These are phyloP conservation scores for Psophocarpus tetragonolobus DNA, from an alignment of 306 rosid genomes.

Conservation along the genomic window DNA sequence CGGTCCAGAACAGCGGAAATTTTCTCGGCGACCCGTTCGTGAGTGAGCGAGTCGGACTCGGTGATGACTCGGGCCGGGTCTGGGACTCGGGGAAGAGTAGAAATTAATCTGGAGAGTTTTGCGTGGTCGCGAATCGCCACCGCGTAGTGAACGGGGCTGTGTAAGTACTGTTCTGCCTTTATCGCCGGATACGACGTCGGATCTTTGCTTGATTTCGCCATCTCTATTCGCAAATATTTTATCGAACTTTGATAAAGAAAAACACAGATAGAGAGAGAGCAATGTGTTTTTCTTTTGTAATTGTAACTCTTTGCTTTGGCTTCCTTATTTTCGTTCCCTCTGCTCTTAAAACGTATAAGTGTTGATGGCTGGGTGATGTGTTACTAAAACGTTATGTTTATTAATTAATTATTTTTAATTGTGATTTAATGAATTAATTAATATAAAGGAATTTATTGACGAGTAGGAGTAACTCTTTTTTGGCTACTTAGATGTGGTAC, in stretches of 20 bases:
- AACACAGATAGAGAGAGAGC: background rate
- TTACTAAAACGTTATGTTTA: background rate
- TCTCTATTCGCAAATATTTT: background rate
- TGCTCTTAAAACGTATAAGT: background rate
- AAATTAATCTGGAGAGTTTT: conserved; percentile 57
- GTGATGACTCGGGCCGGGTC: conserved; percentile 66
- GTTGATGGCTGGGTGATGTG: background rate
- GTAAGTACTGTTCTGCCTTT: conserved; percentile 64
- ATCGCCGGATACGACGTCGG: conserved; percentile 57
- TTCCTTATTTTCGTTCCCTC: background rate
- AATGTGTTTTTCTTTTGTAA: background rate
- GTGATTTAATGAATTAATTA: background rate
- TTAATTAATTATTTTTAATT: background rate
- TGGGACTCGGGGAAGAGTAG: conserved; percentile 68
- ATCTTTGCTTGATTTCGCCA: conserved; percentile 55
- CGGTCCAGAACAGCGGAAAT: conserved; percentile 75
- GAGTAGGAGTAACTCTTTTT: background rate
- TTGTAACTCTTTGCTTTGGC: background rate
- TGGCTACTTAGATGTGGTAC: background rate
- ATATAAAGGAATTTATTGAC: background rate
- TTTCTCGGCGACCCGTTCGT: conserved; percentile 71
- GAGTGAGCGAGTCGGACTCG: conserved; percentile 79
- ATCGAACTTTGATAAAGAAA: background rate
- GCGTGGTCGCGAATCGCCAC: conserved; percentile 61
- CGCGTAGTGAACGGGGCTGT: conserved; percentile 85